Percentiles rank a stretch among this genome's conserved stretches.
These are phyloP conservation scores for Aspergillus cristatus DNA, from an alignment of 495 filamentous ascomycete species.

Conservation along the genomic window DNA sequence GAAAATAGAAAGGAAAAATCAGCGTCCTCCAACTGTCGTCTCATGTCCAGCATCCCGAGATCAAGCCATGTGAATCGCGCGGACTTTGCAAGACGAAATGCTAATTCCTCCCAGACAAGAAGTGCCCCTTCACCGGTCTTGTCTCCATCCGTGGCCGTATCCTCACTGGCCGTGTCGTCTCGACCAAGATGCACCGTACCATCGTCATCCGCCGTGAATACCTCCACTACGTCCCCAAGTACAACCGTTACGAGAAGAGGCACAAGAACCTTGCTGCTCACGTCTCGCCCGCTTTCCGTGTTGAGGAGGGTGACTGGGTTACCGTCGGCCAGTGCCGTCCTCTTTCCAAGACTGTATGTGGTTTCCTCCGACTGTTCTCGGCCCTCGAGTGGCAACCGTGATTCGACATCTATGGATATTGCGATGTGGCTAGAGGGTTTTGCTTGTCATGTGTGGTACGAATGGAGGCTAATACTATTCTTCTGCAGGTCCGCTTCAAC, in stretches of 20 bases:
- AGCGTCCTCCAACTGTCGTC: conserved; percentile 8
- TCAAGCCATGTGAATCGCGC: not conserved
- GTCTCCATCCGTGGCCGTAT: conserved; percentile 99
- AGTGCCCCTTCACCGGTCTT: conserved; percentile 97
- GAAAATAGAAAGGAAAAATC: not conserved
- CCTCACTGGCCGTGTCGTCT: conserved; percentile 96
- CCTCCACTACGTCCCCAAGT: conserved; percentile 98
- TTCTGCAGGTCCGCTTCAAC: conserved; percentile 89
- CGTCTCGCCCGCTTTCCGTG: conserved; percentile 99
- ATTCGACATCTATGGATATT: conserved; percentile 1
- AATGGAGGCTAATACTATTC: conserved; percentile 13
- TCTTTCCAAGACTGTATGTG: conserved; percentile 93
- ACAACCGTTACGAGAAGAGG: conserved; percentile 98
- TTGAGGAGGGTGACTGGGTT: conserved; percentile 97
- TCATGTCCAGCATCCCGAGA: conserved; percentile 8
- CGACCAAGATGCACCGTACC: conserved; percentile 99
- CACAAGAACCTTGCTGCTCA: conserved; percentile 99
- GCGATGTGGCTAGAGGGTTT: not conserved
- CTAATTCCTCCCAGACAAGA: conserved; percentile 74
- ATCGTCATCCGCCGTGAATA: conserved; percentile 99
- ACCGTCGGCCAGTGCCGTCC: conserved; percentile 99
- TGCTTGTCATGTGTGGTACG: no score
- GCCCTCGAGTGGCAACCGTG: not conserved
- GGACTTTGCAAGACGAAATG: conserved; percentile 2
- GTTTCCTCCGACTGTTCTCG: no score